phyloP scores from a whole-genome alignment of 2,329 filamentous ascomycete genomes.

The Ophiostoma angusticollis region DNA sequence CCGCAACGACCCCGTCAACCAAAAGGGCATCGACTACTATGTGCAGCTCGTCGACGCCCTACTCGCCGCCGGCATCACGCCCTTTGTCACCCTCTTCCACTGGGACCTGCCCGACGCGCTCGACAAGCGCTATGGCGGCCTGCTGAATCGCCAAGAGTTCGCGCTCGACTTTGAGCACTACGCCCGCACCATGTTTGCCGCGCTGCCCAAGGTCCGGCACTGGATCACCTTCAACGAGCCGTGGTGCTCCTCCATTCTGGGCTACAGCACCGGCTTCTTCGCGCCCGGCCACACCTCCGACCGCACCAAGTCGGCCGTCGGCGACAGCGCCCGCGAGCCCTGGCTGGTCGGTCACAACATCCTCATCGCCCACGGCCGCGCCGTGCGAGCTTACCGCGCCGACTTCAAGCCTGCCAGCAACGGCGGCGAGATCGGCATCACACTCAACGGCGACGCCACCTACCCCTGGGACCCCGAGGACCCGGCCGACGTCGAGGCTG shows the following conservation, averaged over 20 bases:
- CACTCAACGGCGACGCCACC: conserved; percentile 71
- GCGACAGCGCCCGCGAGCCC: conserved; percentile 63
- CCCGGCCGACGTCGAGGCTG: conserved; percentile 61
- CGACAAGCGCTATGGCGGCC: conserved; percentile 68
- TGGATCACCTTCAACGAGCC: conserved; percentile 92
- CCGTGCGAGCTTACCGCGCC: conserved; percentile 70
- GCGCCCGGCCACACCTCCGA: conserved; percentile 75
- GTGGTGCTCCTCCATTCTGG: conserved; percentile 71
- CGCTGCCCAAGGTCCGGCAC: conserved; percentile 64
- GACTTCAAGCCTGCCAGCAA: conserved; percentile 58
- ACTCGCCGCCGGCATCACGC: conserved; percentile 60
- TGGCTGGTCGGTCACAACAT: conserved; percentile 76
- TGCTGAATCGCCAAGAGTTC: conserved; percentile 72
- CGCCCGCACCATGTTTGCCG: conserved; percentile 61
- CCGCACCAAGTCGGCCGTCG: conserved; percentile 53
- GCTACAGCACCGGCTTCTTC: conserved; percentile 65
- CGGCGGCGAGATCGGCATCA: conserved; percentile 74
- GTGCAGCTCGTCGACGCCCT: conserved; percentile 67
- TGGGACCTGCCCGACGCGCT: conserved; percentile 76
- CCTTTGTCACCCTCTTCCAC: conserved; percentile 74
- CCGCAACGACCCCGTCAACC: conserved; percentile 68
- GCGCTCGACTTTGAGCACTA: conserved; percentile 70
- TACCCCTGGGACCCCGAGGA: conserved; percentile 75
- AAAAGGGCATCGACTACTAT: conserved; percentile 66
- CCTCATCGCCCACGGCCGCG: conserved; percentile 65